Evolutionary conservation across 2,329 filamentous ascomycete species (phyloP).

Genomic region (Scleromitrula shiraiana): DNA sequence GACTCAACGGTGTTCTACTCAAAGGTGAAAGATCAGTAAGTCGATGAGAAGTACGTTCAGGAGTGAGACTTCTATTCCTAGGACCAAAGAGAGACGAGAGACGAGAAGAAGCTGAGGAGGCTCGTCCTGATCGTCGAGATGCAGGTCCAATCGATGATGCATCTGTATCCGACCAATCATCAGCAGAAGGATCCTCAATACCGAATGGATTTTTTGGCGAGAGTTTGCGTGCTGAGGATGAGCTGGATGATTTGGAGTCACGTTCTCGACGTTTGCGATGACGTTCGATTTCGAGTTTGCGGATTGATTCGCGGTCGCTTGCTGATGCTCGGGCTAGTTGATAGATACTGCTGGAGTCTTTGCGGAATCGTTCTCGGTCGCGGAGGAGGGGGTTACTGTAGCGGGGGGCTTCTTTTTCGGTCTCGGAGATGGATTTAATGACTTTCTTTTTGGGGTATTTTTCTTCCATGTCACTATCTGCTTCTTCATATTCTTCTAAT

Average conservation of each 20-base stretch:
- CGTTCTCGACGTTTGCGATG: background rate
- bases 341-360: background rate
- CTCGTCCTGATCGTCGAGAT: background rate
- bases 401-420: background rate
- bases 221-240: too few species aligned
- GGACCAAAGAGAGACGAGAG: conserved; percentile 4
- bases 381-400: too few species aligned
- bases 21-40: background rate
- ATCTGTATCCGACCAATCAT: conserved; percentile 5
- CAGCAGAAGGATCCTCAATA: background rate
- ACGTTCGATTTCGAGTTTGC: background rate
- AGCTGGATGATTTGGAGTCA: too few species aligned
- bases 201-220: background rate
- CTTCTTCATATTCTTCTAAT: background rate
- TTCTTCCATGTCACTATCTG: background rate
- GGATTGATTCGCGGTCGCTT: background rate
- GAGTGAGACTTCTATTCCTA: background rate
- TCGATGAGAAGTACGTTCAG: background rate
- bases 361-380: background rate
- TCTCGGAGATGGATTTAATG: background rate
- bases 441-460: background rate
- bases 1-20: background rate
- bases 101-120: background rate
- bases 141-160: background rate
- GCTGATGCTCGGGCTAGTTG: background rate